Percentiles rank a stretch among this genome's conserved stretches.
phyloP scores from a whole-genome alignment of 1,284 basidiomycete genomes.

The Earliella scabrosa region DNA sequence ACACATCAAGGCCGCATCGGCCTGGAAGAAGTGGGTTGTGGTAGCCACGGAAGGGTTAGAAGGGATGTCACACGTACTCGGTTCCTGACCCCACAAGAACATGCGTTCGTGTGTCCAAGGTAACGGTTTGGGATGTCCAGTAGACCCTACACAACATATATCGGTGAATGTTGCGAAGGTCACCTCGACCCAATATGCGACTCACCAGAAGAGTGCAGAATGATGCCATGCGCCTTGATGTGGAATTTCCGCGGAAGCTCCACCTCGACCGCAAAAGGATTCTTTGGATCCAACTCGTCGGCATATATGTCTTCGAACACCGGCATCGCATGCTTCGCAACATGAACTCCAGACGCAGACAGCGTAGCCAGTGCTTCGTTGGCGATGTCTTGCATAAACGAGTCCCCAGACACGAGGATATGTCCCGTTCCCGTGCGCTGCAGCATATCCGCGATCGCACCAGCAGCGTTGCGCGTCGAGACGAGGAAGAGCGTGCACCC shows the following conservation, averaged over 20 bases:
- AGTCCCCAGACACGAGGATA: conserved; percentile 35
- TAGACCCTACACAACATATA: conserved; percentile 19
- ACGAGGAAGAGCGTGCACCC: conserved; percentile 40
- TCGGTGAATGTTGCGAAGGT: background rate
- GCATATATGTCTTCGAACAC: conserved; percentile 23
- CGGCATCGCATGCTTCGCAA: conserved; percentile 14
- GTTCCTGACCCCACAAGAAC: conserved; percentile 8
- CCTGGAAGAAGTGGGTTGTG: background rate
- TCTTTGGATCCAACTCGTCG: background rate
- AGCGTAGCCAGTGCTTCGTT: conserved; percentile 7
- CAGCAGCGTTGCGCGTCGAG: conserved; percentile 43
- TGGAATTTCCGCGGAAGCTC: conserved; percentile 12
- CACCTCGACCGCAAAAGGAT: conserved; percentile 10
- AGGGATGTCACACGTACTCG: conserved; percentile 14
- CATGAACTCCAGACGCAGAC: background rate
- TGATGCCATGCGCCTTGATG: conserved; percentile 4
- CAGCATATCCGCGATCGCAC: conserved; percentile 41
- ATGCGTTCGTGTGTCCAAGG: conserved; percentile 17
- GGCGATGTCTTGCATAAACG: conserved; percentile 7
- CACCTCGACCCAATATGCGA: background rate
- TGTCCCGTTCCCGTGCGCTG: conserved; percentile 30
- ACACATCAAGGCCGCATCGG: conserved; percentile 22
- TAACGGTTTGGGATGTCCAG: conserved; percentile 27
- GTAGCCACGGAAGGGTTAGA: background rate
- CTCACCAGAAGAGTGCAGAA: conserved; percentile 29